Evolutionary conservation across 192 early-diverging fungal species (phyloP).

Genomic region (Jimgerdemannia flammicorona): DNA sequence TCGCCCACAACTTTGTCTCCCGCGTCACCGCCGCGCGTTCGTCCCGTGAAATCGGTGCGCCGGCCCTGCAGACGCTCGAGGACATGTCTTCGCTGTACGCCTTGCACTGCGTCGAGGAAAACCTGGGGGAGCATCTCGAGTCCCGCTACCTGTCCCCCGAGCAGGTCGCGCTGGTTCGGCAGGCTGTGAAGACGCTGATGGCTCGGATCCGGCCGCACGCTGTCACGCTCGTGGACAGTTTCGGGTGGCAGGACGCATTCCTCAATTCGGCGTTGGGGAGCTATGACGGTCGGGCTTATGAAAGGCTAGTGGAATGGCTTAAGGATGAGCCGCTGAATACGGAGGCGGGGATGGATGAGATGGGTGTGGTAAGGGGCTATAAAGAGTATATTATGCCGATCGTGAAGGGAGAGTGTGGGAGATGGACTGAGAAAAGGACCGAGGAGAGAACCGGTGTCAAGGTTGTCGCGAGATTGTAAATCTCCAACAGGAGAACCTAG

Average conservation of each 20-base stretch:
- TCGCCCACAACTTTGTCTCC: slow-evolving; percentile 56
- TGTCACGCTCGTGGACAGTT: slow-evolving; percentile 71
- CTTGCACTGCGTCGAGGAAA: slow-evolving; percentile 44
- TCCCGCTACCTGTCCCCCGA: slow-evolving; percentile 35
- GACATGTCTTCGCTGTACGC: slow-evolving; percentile 30
- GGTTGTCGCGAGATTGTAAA: too few relatives aligned
- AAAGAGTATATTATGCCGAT: slow-evolving; percentile 35
- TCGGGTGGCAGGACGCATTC: slow-evolving; percentile 60
- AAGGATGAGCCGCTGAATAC: slow-evolving; percentile 65
- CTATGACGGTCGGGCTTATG: slow-evolving; percentile 69
- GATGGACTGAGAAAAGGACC: background rate
- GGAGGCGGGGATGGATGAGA: slow-evolving; percentile 9
- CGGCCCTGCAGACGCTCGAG: slow-evolving; percentile 27
- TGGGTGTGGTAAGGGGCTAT: slow-evolving; percentile 42
- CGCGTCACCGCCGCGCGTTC: slow-evolving; percentile 30
- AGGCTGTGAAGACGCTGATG: slow-evolving; percentile 42
- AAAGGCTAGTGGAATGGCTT: slow-evolving; percentile 57
- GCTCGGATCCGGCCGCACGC: slow-evolving; percentile 58
- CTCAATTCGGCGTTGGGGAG: slow-evolving; percentile 69
- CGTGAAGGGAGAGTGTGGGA: slow-evolving; percentile 10
- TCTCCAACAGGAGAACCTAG: too few relatives aligned
- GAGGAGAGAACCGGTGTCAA: background rate
- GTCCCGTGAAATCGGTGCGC: slow-evolving; percentile 9
- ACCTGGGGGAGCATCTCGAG: slow-evolving; percentile 40
- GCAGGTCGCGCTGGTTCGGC: slow-evolving; percentile 43